phyloP scores from a whole-genome alignment of 192 early-diverging fungal genomes.

The Coemansia sp. region DNA sequence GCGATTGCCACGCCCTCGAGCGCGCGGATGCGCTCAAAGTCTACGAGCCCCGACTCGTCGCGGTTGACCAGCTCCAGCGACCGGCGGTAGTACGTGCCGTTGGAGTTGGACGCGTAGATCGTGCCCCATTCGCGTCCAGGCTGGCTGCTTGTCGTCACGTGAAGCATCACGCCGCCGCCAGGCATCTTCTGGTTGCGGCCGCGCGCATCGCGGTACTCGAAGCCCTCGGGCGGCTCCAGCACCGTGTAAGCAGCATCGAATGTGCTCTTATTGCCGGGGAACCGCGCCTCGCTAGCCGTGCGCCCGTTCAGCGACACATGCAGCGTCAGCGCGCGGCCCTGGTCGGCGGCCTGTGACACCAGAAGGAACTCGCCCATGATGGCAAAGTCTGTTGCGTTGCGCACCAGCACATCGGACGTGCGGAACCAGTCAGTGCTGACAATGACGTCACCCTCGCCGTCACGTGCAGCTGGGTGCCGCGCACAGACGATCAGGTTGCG shows the following conservation, averaged over 20 bases:
- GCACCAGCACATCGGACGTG: conserved; percentile 55
- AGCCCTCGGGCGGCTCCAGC: conserved; percentile 61
- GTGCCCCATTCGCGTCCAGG: conserved; percentile 71
- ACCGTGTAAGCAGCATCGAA: conserved; percentile 67
- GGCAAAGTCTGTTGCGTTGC: conserved; percentile 75
- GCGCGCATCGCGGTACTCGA: conserved; percentile 36
- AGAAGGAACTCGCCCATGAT: conserved; percentile 78
- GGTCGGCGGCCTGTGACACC: conserved; percentile 59
- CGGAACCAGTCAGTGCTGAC: conserved; percentile 60
- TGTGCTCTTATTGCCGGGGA: conserved; percentile 68
- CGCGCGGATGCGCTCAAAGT: conserved; percentile 87
- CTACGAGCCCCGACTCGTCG: conserved; percentile 72
- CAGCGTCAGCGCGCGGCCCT: conserved; percentile 55
- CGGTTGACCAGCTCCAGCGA: conserved; percentile 76
- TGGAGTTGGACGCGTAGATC: conserved; percentile 88
- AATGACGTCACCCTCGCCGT: conserved; percentile 58
- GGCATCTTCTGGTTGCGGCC: conserved; percentile 47
- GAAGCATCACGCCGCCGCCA: conserved; percentile 61
- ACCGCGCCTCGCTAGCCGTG: conserved; percentile 66
- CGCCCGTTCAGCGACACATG: conserved; percentile 74
- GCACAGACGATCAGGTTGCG: conserved; percentile 73
- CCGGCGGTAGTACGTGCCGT: conserved; percentile 78
- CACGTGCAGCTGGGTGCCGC: conserved; percentile 46
- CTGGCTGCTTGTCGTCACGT: conserved; percentile 60
- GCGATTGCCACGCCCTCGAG: conserved; percentile 82